Evolutionary conservation across 2,329 filamentous ascomycete species (phyloP), one percentile per base, ranked within the genome.

Genomic region (Hortaea sp.): DNA sequence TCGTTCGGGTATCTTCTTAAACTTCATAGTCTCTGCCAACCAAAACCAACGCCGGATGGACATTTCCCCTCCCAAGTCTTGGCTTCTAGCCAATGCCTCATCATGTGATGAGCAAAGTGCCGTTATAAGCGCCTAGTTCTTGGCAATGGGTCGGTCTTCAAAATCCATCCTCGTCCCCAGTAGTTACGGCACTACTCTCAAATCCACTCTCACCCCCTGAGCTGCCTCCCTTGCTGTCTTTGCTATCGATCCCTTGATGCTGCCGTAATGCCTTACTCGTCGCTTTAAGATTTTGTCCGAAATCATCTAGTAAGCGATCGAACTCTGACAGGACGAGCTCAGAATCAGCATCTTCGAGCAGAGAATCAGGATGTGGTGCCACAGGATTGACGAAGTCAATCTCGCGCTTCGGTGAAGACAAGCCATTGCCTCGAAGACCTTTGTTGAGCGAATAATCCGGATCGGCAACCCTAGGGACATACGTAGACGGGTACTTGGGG

Each of bases 291-390:
- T 51, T 53, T 39, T 40, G 43, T 12, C 43, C 49, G 2, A 59
- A 45, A 30, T 57, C 59, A 13, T 54, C 54, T 29, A 65, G 49
- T 41, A 59, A 45, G 7, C 59, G 57, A 20, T 53, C 55, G 6
- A 63, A 44, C 51, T 66, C 63, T 5, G 52, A 50, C 12, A 54
- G 50, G 38, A 65, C 42, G 4, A 62, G 20, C 5, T 52, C 46
- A 6, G 53, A 48, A 47, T 62, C 56, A 6, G 57, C 58, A n/a
- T 55, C 52, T 41, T 66, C 62, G 5, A 46, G 48, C 7, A 66
- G 48, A 6, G 58, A 54, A 9, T 54, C 53, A 6, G 60, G 57
- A 34, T 62, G 56, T 11, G 63, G 62, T 10, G 58, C 53, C 2
- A 53, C 46, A 5, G 57, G 49, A 4, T 46, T 44, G 7, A 62